Evolutionary conservation across 257 asterid genomes (phyloP).

Genomic region (Solanum clarkiae): DNA sequence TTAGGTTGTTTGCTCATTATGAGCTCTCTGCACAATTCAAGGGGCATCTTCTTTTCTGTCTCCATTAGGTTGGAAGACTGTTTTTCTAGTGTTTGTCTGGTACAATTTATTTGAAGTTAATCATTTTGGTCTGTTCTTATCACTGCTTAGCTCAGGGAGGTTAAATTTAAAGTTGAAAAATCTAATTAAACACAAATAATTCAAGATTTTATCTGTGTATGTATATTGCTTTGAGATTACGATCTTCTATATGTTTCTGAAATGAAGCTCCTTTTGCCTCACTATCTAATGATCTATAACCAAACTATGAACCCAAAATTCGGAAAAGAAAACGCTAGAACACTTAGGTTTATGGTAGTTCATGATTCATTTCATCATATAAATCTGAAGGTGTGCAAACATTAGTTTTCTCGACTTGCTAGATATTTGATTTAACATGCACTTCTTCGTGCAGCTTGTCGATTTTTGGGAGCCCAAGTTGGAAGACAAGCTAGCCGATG

Average conservation of each 20-base stretch:
- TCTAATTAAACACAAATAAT: not conserved
- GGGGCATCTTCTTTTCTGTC: not conserved
- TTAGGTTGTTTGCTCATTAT: not conserved
- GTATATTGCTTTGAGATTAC: not conserved
- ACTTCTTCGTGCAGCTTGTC: slow-evolving; percentile 49
- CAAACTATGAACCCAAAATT: not conserved
- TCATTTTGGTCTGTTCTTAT: not conserved
- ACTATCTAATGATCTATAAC: not conserved
- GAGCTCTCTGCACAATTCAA: not conserved
- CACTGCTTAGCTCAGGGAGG: not conserved
- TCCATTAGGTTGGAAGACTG: not conserved
- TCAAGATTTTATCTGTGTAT: not conserved
- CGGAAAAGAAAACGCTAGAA: not conserved
- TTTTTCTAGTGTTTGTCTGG: not conserved
- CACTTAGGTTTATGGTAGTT: not conserved
- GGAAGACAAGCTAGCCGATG: slow-evolving; percentile 57
- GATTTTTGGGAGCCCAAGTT: slow-evolving; percentile 57
- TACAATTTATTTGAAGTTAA: not conserved
- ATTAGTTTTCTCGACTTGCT: not conserved
- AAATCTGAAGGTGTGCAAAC: not conserved
- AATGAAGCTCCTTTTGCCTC: not conserved
- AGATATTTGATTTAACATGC: slow-evolving; percentile 5
- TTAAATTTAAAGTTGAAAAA: not conserved
- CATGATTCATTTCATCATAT: not conserved
- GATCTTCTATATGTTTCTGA: not conserved